Percentiles rank a stretch among this genome's conserved stretches.
Evolutionary conservation across 768 basidiomycete species (phyloP).

Genomic region (Leccinum pellstonianum): DNA sequence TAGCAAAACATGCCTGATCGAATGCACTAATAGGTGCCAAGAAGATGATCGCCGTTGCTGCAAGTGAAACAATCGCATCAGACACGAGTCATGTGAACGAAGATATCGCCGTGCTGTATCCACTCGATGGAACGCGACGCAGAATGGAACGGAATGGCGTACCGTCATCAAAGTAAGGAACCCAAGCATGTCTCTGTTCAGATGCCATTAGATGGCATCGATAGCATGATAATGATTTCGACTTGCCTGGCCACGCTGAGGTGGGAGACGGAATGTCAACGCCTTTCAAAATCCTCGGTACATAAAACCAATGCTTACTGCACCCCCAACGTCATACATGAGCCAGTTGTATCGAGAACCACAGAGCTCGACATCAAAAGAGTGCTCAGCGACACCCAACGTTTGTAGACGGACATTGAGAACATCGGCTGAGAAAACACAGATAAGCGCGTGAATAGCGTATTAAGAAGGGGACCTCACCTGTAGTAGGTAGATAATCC

Average conservation of each 20-base stretch:
- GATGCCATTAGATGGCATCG: conserved; percentile 15
- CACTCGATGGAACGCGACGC: conserved; percentile 10
- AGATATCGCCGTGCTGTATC: conserved; percentile 20
- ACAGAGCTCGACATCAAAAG: conserved; percentile 63
- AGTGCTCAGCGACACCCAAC: conserved; percentile 74
- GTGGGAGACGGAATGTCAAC: conserved; percentile 9
- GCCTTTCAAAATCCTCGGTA: neutral
- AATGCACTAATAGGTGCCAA: no score
- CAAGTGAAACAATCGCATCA: neutral
- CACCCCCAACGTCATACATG: conserved; percentile 82
- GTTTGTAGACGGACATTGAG: conserved; percentile 80
- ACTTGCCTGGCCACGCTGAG: conserved; percentile 61
- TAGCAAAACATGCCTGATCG: no score
- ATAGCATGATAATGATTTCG: conserved; percentile 6
- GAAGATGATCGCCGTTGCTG: no score
- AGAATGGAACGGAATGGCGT: conserved; percentile 27
- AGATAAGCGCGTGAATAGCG: neutral
- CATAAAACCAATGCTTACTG: conserved; percentile 45
- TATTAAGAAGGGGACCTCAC: conserved; percentile 34
- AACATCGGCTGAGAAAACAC: conserved; percentile 56
- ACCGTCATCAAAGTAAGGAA: conserved; percentile 86
- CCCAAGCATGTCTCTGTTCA: conserved; percentile 72
- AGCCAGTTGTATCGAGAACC: conserved; percentile 71
- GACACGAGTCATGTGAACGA: conserved; percentile 9
- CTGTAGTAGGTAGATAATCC: conserved; percentile 71